Base-by-base conservation (phyloP, 2,329 filamentous ascomycete genomes). In the Pseudocercospora ulei region DNA sequence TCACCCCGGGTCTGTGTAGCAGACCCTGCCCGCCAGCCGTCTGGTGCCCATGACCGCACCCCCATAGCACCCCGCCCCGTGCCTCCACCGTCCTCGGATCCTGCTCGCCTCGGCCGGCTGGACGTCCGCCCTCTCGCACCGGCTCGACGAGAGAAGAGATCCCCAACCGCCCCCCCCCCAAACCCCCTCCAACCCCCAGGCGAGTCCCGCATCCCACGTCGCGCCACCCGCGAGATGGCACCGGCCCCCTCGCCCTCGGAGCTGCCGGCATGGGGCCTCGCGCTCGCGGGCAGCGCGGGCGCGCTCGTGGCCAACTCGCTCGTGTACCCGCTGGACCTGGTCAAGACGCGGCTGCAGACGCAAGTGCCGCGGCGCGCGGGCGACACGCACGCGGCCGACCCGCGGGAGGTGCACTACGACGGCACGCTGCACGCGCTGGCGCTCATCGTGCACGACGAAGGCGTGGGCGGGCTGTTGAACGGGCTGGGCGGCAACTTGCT, bases 341-440 rank as follows among this genome's bases (percentile, higher is more conserved):
- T 98, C 54, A 98, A 98, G 68, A 98, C 90, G 33, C 80, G 86
- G 42, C 73, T 98, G 19, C 90, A 98, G 65, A 88, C 96, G 18
- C 90, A 98, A 63, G 79, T 93, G 38, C 92, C 87, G 59, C 56
- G 59, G 44, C 65, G 65, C 29, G 61, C 61, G 3, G 57, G 65
- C 30, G 70, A 51, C 44, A 38, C 57, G 3, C 34, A 38, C 34
- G 43, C 41, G 29, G 43, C 47, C 18, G 56, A 65, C 19, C 64
- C 68, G 42, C 67, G 72, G 46, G 69, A 78, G 34, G 70, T 74
- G 39, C 85, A 94, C 65, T 98, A 98, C 64, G 70, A 75, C 25
- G 88, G 83, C 35, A 88, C 87, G 6, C 71, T 85, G 67, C 85
- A 98, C 64, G 90, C 90, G 18, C 79, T 98, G 48, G 72, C 70